Percentiles rank a stretch among this genome's conserved stretches.
Conservation (phyloP, 2,329 filamentous ascomycete genomes). For the Macroventuria anomochaeta region DNA sequence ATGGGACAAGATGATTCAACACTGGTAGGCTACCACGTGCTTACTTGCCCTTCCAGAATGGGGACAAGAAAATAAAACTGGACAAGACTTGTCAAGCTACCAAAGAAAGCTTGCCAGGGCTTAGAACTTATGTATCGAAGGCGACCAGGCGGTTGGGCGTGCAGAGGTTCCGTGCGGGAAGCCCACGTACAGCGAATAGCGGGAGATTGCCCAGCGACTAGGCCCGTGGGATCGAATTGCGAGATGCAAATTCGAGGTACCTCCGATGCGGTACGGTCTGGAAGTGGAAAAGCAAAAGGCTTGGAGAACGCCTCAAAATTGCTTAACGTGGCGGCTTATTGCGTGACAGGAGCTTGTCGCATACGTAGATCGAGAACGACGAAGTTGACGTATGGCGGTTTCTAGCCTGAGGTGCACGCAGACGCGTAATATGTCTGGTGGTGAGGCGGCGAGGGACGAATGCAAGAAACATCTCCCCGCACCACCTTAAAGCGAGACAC, state of each 20-base stretch:
- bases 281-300: constrained; percentile 22
- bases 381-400: not conserved
- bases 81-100: constrained; percentile 39
- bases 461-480: not conserved
- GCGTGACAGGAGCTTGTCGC: constrained; percentile 29
- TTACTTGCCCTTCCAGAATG: constrained; percentile 9
- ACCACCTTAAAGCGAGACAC: constrained; percentile 14
- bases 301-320: constrained; percentile 32
- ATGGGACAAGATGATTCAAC: constrained; percentile 12
- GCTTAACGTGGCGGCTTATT: constrained; percentile 33
- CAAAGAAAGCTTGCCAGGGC: constrained; percentile 31
- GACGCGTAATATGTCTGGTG: constrained; percentile 7
- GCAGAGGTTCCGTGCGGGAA: constrained; percentile 18
- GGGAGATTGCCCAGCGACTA: constrained; percentile 10
- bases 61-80: constrained; percentile 7
- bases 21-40: constrained; percentile 22
- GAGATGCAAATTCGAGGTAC: constrained; percentile 2
- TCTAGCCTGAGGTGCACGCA: constrained; percentile 1
- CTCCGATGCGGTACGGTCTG: constrained; percentile 13
- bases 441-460: constrained; percentile 6
- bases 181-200: constrained; percentile 12
- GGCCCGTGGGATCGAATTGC: constrained; percentile 6
- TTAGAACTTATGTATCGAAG: constrained; percentile 36
- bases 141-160: constrained; percentile 16
- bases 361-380: constrained; percentile 1